A percentile compares a stretch with the other conserved stretches of the same genome.
Evolutionary conservation across 305 asterid genomes (phyloP).

Genomic region (Fraxinus paxiana): DNA sequence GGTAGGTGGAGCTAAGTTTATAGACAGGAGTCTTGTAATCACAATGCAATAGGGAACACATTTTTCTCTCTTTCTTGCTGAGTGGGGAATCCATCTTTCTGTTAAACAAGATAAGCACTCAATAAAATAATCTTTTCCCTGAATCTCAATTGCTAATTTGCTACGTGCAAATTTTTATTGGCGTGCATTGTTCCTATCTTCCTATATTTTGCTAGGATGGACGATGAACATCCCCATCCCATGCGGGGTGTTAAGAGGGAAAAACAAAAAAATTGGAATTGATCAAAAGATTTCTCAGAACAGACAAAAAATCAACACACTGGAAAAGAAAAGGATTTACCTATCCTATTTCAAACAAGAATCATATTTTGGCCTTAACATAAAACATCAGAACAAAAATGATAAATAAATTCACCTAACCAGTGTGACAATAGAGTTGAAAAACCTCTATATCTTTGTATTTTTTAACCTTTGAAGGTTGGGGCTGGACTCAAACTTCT

Average conservation of each 20-base stretch:
- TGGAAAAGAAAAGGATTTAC: neutral
- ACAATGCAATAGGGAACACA: conserved; percentile 45
- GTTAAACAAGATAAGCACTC: neutral
- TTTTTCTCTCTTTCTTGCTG: neutral
- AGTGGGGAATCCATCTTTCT: neutral
- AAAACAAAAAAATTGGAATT: neutral
- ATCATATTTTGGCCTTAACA: neutral
- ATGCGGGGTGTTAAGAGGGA: neutral
- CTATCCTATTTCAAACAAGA: neutral
- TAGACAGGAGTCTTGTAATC: conserved; percentile 62
- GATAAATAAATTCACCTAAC: neutral
- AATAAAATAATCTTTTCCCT: neutral
- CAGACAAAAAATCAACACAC: neutral
- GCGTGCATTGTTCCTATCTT: neutral
- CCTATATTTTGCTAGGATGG: neutral
- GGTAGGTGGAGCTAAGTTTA: conserved; percentile 83
- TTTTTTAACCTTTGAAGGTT: neutral
- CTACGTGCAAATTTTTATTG: neutral
- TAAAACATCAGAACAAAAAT: neutral
- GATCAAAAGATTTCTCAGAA: neutral
- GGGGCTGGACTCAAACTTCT: neutral
- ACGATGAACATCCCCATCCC: neutral
- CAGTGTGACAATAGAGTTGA: neutral
- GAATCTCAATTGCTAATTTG: neutral
- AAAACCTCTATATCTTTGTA: neutral